A percentile compares a stretch with the other conserved stretches of the same genome.
These are phyloP conservation scores for Globisporangium alternatum DNA, from an alignment of 352 stramenopile species.

Conservation along the genomic window DNA sequence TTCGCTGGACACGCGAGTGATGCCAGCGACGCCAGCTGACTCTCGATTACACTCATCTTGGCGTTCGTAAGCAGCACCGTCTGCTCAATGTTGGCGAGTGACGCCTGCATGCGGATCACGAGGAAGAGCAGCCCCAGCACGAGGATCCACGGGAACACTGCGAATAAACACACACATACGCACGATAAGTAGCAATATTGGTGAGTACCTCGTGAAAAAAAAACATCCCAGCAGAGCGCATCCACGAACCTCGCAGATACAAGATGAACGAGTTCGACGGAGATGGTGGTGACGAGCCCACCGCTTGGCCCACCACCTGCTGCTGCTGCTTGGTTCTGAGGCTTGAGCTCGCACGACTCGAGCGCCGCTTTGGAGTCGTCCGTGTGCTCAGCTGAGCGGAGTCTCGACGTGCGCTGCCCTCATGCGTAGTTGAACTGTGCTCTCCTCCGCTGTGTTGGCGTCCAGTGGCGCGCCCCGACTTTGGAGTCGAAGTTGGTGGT, in stretches of 20 bases:
- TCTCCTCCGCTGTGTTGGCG: neutral
- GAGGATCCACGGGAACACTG: conserved; percentile 68
- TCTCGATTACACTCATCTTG: conserved; percentile 35
- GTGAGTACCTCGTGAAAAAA: neutral
- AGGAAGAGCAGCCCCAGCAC: conserved; percentile 58
- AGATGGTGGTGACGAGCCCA: neutral
- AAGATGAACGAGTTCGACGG: conserved; percentile 18
- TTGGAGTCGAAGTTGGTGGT: neutral
- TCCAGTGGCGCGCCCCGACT: neutral
- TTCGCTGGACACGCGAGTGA: conserved; percentile 21
- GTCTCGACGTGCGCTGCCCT: neutral
- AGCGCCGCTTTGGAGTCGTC: conserved; percentile 9
- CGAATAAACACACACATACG: neutral
- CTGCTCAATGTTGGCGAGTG: conserved; percentile 58
- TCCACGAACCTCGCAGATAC: conserved; percentile 19
- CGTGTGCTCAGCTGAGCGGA: conserved; percentile 1
- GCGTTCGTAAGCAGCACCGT: conserved; percentile 40
- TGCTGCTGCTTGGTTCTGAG: conserved; percentile 3
- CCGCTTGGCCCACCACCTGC: neutral
- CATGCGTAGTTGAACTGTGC: neutral
- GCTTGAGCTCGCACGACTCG: conserved; percentile 12
- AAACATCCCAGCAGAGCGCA: neutral
- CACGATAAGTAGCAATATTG: neutral
- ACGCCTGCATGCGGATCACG: conserved; percentile 54
- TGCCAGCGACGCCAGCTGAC: conserved; percentile 19